Base-by-base conservation (phyloP, 495 filamentous ascomycete species). In the Physcia stellaris region DNA sequence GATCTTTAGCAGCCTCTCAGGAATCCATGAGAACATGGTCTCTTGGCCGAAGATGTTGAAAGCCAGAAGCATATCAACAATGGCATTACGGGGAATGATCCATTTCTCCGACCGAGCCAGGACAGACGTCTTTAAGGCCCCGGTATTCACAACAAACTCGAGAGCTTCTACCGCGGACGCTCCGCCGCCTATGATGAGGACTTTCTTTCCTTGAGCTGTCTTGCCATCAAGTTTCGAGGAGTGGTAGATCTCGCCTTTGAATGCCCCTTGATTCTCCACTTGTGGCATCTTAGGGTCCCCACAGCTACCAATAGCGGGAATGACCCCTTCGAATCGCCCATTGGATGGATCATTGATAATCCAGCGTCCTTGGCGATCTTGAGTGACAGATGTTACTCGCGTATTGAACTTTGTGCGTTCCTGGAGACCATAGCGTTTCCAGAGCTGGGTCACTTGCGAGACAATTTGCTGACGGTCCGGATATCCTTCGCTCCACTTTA, bases 111-210 rank as follows among this genome's bases (percentile, higher is more conserved):
- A 78, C 12, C 84, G 70, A 1, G 83, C 75, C 4, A 90, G 67
- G 13, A 93, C 73, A 44, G 79, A 75, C 1, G 80, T 77, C 45
- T 78, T 73, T 5, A 58, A 59, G 0, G 83, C 83, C 2, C 71
- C 67, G 28, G 74, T 70, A 32, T 73, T 58, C 15, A 78, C 70
- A 6, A 80, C 83, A 46, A 85, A 90, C 45, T 93, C 83, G 19
- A 90, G 60, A 1, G 81, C 83, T 58, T 93, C 85, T 10, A 90
- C 79, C 1, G 83, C 84, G 42, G 75, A 81, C 10, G 84, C 83
- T 4, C 83, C 84, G 15, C 83, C 81, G 6, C 83, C 83, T 42
- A 90, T 71, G 16, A 88, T 67, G 22, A 81, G 63, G 26, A 88
- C 69, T 18, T 72, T 76, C 57, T 87, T 90, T 20, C 67, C 76